Evolutionary conservation across 257 asterid species (phyloP).

Genomic region (Solanum paucissectum): DNA sequence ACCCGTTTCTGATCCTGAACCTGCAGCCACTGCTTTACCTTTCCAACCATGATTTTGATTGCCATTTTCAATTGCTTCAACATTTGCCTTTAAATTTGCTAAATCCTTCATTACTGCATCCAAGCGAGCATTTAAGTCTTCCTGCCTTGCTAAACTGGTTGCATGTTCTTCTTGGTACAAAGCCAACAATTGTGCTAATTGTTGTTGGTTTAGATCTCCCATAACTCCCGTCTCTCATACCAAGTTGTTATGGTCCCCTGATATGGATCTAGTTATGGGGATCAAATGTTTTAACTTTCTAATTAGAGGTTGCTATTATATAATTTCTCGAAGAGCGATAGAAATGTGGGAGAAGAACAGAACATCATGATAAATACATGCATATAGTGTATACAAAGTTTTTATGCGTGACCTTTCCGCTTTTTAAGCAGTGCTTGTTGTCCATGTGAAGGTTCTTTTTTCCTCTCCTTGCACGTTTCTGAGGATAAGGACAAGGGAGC

Average conservation of each 20-base stretch:
- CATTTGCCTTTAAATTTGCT: not conserved
- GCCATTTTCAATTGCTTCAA: not conserved
- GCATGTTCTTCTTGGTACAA: not conserved
- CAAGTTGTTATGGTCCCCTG: not conserved
- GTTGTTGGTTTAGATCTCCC: not conserved
- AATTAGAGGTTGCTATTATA: not conserved
- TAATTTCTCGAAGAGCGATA: not conserved
- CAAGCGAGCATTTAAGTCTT: not conserved
- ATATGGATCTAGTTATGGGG: not conserved
- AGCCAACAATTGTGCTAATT: not conserved
- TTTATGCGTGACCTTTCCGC: not conserved
- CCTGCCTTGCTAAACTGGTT: not conserved
- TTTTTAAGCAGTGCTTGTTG: not conserved
- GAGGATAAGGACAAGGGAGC: not conserved
- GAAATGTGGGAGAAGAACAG: not conserved
- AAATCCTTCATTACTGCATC: not conserved
- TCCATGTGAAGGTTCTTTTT: not conserved
- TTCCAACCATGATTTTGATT: not conserved
- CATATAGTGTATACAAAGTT: not conserved
- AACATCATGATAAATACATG: not conserved
- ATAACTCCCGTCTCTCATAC: not conserved
- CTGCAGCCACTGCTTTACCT: not conserved
- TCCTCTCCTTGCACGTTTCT: not conserved
- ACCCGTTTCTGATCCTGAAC: not conserved
- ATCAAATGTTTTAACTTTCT: not conserved